phyloP scores from a whole-genome alignment of 2,329 filamentous ascomycete genomes.

The Pestalotiopsis fici region DNA sequence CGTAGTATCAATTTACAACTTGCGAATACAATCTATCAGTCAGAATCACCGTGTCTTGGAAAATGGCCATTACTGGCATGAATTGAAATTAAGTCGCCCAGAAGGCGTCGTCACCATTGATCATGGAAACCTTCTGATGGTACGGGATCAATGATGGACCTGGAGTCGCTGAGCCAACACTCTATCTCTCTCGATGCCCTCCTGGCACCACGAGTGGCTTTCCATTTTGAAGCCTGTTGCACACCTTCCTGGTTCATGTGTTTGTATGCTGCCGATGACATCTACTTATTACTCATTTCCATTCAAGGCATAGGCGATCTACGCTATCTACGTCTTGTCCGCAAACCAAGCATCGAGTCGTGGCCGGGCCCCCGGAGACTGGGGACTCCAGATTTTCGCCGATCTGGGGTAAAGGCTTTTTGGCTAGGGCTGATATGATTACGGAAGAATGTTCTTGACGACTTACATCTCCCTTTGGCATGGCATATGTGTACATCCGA shows the following conservation, averaged over 20 bases:
- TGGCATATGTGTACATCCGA: too few species aligned
- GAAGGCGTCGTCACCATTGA: too few species aligned
- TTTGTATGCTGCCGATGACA: neutral
- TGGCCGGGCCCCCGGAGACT: neutral
- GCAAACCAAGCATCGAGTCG: neutral
- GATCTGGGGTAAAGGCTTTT: conserved; percentile 1
- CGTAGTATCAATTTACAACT: too few species aligned
- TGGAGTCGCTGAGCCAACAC: too few species aligned
- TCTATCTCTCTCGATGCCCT: too few species aligned
- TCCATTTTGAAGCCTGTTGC: neutral
- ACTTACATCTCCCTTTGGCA: neutral
- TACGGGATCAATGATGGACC: too few species aligned
- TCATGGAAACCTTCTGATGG: too few species aligned
- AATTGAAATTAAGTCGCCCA: too few species aligned
- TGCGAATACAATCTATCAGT: too few species aligned
- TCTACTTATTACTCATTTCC: neutral
- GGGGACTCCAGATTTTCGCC: conserved; percentile 5
- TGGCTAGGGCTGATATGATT: neutral
- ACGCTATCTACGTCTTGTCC: neutral
- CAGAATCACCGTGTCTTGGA: too few species aligned
- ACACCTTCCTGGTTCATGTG: neutral
- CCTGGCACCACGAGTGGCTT: neutral
- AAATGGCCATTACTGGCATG: too few species aligned
- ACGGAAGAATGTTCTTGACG: neutral
- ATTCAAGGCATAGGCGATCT: neutral